Conservation (phyloP, 2,329 filamentous ascomycete species). For the Helminthosporium solani region DNA sequence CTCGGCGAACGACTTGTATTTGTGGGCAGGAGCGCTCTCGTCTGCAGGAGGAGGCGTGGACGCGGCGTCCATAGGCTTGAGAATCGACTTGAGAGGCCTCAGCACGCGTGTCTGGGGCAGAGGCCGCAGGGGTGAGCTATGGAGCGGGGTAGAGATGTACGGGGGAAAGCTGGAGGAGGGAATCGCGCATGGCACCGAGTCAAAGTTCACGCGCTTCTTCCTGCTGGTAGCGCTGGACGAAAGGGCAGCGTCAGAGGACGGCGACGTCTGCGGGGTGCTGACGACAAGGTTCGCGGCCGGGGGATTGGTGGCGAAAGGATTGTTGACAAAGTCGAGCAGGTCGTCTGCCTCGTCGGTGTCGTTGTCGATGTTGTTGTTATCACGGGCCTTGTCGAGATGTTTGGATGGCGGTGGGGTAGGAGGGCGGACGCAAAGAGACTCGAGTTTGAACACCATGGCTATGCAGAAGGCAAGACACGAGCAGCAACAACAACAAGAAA, state of each 20-base stretch:
- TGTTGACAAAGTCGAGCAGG: slow-evolving; percentile 46
- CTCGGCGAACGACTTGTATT: slow-evolving; percentile 63
- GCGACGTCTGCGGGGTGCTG: slow-evolving; percentile 46
- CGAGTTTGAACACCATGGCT: slow-evolving; percentile 47
- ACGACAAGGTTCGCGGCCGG: slow-evolving; percentile 9
- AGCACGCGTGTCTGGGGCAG: slow-evolving; percentile 54
- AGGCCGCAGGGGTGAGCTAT: slow-evolving; percentile 48
- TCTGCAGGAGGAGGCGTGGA: slow-evolving; percentile 39
- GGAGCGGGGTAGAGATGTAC: slow-evolving; percentile 32
- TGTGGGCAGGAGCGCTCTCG: slow-evolving; percentile 46
- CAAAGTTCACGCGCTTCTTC: slow-evolving; percentile 59
- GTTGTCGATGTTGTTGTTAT: slow-evolving; percentile 20
- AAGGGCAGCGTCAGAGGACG: slow-evolving; percentile 44
- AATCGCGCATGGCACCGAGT: slow-evolving; percentile 60
- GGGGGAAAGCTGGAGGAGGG: slow-evolving; percentile 48
- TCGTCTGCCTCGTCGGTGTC: slow-evolving; percentile 35
- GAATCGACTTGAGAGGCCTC: slow-evolving; percentile 69
- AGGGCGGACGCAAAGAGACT: slow-evolving; percentile 53
- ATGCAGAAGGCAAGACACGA: slow-evolving; percentile 30
- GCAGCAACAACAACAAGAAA: slow-evolving; percentile 20
- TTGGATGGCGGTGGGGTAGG: slow-evolving; percentile 60
- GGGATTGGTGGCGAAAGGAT: slow-evolving; percentile 41
- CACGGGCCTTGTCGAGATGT: slow-evolving; percentile 36
- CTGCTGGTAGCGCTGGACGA: slow-evolving; percentile 35
- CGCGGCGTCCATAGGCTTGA: slow-evolving; percentile 65